phyloP scores from a whole-genome alignment of 352 stramenopile genomes.

The Globisporangium nagaii region DNA sequence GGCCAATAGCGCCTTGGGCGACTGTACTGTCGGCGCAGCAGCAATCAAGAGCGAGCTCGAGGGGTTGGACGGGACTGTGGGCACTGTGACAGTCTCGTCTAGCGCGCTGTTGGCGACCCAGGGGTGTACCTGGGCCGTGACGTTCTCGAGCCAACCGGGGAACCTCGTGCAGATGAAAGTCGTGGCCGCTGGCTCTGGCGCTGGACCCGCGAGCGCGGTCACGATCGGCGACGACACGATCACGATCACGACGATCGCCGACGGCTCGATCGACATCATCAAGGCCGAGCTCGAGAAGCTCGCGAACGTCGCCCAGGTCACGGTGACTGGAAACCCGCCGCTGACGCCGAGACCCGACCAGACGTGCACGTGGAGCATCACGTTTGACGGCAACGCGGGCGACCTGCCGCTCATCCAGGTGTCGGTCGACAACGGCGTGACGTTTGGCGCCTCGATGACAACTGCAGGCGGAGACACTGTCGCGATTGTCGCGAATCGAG shows the following conservation, averaged over 20 bases:
- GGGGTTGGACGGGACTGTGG: conserved; percentile 29
- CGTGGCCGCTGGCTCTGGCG: conserved; percentile 32
- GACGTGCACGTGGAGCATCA: conserved; percentile 90
- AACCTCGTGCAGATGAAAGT: conserved; percentile 80
- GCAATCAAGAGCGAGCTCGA: conserved; percentile 51
- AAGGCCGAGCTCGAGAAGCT: conserved; percentile 93
- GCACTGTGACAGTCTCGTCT: conserved; percentile 40
- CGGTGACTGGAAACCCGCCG: conserved; percentile 54
- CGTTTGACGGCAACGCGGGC: conserved; percentile 93
- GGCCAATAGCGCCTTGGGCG: conserved; percentile 67
- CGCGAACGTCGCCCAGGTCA: conserved; percentile 86
- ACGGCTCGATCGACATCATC: conserved; percentile 90
- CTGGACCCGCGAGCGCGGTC: conserved; percentile 26
- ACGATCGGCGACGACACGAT: conserved; percentile 83
- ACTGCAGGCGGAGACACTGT: conserved; percentile 37
- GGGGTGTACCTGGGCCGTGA: conserved; percentile 86
- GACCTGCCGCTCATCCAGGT: conserved; percentile 57
- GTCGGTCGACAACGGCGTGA: conserved; percentile 30
- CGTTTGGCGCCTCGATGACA: conserved; percentile 28
- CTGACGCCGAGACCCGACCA: conserved; percentile 34
- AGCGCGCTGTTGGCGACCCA: conserved; percentile 46
- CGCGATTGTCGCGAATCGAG: conserved; percentile 22
- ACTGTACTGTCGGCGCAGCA: conserved; percentile 71
- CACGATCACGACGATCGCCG: conserved; percentile 54
- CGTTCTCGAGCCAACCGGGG: conserved; percentile 84